These are phyloP conservation scores for Russula sp. DNA, from an alignment of 768 basidiomycete genomes.

Conservation along the genomic window DNA sequence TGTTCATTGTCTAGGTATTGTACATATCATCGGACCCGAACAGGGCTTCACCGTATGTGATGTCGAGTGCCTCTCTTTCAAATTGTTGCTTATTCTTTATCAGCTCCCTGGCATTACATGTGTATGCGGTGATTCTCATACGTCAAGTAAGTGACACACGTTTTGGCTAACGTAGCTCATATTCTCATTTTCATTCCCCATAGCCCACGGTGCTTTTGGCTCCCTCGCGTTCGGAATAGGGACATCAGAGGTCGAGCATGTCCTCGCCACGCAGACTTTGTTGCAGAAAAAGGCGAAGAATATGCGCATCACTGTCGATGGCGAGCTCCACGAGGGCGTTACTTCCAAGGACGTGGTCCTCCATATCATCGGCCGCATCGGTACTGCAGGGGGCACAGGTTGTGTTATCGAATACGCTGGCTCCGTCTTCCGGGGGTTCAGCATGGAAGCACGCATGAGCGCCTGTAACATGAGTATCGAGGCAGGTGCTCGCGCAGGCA, in stretches of 20 bases:
- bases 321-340: constrained; percentile 52
- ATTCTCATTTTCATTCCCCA: constrained; percentile 6
- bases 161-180: background rate
- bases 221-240: constrained; percentile 67
- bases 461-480: constrained; percentile 71
- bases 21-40: constrained; percentile 65
- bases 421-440: constrained; percentile 51
- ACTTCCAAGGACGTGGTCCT: constrained; percentile 64
- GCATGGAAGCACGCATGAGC: constrained; percentile 62
- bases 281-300: constrained; percentile 62
- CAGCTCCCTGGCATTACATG: constrained; percentile 48
- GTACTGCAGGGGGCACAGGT: constrained; percentile 65
- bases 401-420: constrained; percentile 62
- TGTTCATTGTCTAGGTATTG: constrained; percentile 40
- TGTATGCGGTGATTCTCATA: constrained; percentile 66
- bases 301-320: constrained; percentile 63
- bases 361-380: constrained; percentile 61
- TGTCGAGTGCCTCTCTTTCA: background rate
- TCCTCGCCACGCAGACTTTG: constrained; percentile 63
- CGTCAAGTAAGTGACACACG: constrained; percentile 46
- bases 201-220: constrained; percentile 64
- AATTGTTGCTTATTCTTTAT: background rate
- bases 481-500: constrained; percentile 61
- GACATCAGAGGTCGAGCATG: constrained; percentile 67
- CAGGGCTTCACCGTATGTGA: constrained; percentile 55